Evolutionary conservation across 169 alveolate genomes (phyloP).

Genomic region (Plasmodium gallinaceum): DNA sequence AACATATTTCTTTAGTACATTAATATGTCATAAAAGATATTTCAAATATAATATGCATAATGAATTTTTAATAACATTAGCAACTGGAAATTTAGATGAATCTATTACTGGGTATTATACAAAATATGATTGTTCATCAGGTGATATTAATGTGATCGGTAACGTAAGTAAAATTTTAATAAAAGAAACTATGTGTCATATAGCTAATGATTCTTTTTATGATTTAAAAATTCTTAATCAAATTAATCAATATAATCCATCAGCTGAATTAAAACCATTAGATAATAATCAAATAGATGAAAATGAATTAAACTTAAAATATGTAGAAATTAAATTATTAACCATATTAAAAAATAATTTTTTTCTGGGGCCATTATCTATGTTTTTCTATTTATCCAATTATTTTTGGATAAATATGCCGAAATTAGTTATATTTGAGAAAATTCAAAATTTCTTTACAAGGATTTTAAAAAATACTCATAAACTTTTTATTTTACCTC

Average conservation of each 20-base stretch:
- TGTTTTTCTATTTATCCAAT: conserved; percentile 39
- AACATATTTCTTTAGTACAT: conserved; percentile 83
- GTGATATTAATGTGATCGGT: conserved; percentile 94
- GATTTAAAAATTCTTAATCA: conserved; percentile 23
- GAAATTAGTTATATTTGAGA: conserved; percentile 8
- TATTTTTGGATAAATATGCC: conserved; percentile 62
- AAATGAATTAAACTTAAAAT: conserved; percentile 42
- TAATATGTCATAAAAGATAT: conserved; percentile 80
- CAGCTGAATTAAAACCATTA: conserved; percentile 72
- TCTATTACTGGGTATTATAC: conserved; percentile 90
- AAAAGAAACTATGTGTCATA: conserved; percentile 67
- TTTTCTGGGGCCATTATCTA: conserved; percentile 61
- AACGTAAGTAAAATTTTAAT: conserved; percentile 84
- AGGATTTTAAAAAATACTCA: conserved; percentile 40
- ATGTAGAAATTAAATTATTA: conserved; percentile 56
- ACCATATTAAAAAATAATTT: conserved; percentile 55
- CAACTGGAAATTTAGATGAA: conserved; percentile 88
- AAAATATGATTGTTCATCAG: conserved; percentile 94
- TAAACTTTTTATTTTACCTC: conserved; percentile 69
- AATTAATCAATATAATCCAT: conserved; percentile 49
- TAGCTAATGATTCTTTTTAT: conserved; percentile 56
- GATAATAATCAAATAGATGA: conserved; percentile 73
- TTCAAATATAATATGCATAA: conserved; percentile 19
- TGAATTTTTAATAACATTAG: conserved; percentile 48
- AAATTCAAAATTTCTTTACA: conserved; percentile 45